phyloP scores from a whole-genome alignment of 257 asterid species.

The Thymus quinquecostatus region DNA sequence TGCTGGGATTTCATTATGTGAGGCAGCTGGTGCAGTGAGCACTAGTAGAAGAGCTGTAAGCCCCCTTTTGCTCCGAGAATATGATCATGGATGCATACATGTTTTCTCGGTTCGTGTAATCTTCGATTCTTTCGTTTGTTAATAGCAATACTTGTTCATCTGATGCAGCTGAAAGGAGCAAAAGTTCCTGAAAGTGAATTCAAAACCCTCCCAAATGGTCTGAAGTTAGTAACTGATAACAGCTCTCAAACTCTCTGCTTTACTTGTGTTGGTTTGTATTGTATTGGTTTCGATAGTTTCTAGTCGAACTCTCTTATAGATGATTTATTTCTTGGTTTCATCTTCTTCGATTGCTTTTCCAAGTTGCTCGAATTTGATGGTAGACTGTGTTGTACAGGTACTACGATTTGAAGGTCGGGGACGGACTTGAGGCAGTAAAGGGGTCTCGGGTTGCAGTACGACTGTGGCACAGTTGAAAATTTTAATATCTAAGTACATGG shows the following conservation, averaged over 20 bases:
- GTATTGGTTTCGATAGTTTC: not conserved
- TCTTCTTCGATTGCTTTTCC: not conserved
- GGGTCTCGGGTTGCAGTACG: conserved; percentile 99
- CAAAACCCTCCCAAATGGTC: conserved; percentile 80
- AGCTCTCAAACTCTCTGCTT: conserved; percentile 4
- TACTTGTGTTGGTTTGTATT: not conserved
- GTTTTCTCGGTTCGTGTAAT: conserved; percentile 4
- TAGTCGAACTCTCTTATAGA: not conserved
- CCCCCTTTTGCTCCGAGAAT: conserved; percentile 1
- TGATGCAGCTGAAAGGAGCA: conserved; percentile 87
- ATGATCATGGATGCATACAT: not conserved
- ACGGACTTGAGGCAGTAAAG: conserved; percentile 82
- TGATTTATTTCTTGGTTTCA: not conserved
- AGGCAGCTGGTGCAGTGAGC: conserved; percentile 81
- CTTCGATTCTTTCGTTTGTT: conserved; percentile 16
- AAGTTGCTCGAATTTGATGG: conserved; percentile 24
- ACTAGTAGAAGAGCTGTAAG: conserved; percentile 98
- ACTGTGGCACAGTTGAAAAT: conserved; percentile 62
- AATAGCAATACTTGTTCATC: conserved; percentile 31
- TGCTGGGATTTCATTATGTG: conserved; percentile 60
- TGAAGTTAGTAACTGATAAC: conserved; percentile 98
- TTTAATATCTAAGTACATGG: conserved; percentile 51
- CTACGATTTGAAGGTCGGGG: conserved; percentile 89
- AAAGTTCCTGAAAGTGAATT: conserved; percentile 90
- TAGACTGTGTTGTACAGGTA: conserved; percentile 53